Conservation (phyloP, 2,329 filamentous ascomycete genomes). For the Ploettnerulaceae sp. region DNA sequence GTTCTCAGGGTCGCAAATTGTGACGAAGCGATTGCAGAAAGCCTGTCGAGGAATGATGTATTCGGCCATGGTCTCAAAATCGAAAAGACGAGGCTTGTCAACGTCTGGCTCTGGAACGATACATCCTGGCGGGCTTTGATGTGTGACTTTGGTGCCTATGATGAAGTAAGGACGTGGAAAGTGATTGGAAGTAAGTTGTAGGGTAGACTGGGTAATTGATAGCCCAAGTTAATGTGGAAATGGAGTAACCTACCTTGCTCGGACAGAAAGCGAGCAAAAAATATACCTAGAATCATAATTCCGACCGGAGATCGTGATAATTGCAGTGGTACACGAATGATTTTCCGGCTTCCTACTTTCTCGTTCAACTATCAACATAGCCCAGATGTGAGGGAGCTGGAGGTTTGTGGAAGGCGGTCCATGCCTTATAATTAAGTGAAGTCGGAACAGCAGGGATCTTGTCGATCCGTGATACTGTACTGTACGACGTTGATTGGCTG, state of each 20-base stretch:
- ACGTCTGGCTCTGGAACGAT: slow-evolving; percentile 47
- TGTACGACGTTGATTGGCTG: slow-evolving; percentile 1
- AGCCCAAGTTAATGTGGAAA: background rate
- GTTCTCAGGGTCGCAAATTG: slow-evolving; percentile 65
- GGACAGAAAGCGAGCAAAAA: slow-evolving; percentile 65
- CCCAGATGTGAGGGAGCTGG: too few relatives aligned
- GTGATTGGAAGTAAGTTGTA: too few relatives aligned
- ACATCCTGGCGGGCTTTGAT: slow-evolving; percentile 58
- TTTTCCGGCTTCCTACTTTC: background rate
- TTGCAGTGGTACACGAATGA: background rate
- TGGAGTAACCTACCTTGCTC: slow-evolving; percentile 49
- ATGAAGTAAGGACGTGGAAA: too few relatives aligned
- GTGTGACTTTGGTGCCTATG: slow-evolving; percentile 56
- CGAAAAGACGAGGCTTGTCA: slow-evolving; percentile 62
- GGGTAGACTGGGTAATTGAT: too few relatives aligned
- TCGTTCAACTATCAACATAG: too few relatives aligned
- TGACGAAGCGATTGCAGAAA: slow-evolving; percentile 88
- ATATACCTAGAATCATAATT: slow-evolving; percentile 63
- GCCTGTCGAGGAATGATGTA: slow-evolving; percentile 94
- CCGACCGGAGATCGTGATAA: background rate
- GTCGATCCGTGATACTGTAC: background rate
- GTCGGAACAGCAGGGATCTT: too few relatives aligned
- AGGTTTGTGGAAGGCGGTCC: too few relatives aligned
- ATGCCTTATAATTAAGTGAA: too few relatives aligned
- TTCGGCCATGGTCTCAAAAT: slow-evolving; percentile 81